A percentile compares a stretch with the other conserved stretches of the same genome.
Conservation (phyloP, 2,329 filamentous ascomycete species). For the Claviceps paspali region DNA sequence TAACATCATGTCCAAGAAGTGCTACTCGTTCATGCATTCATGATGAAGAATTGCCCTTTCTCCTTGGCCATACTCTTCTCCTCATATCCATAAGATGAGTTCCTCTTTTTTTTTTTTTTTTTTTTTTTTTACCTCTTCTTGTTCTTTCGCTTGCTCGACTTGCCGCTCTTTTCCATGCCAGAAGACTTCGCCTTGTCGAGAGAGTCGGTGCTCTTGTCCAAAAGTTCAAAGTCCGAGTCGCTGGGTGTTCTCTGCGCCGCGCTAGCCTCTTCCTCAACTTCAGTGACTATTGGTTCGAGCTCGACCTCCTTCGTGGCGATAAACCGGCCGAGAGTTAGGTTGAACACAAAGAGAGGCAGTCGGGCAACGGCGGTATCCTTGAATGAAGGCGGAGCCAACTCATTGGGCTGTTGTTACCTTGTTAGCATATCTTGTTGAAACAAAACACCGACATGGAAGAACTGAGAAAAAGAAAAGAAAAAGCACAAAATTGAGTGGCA, state of each 20-base stretch:
- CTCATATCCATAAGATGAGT: no score
- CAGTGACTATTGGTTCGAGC: conserved; percentile 22
- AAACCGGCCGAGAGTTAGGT: conserved; percentile 35
- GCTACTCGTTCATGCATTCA: no score
- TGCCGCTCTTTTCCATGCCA: conserved; percentile 26
- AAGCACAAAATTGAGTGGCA: background rate
- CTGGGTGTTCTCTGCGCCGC: conserved; percentile 35
- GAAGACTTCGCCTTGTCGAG: conserved; percentile 35
- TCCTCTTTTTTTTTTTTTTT: no score
- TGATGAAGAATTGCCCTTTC: background rate
- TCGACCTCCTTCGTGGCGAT: conserved; percentile 24
- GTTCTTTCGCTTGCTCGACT: conserved; percentile 7
- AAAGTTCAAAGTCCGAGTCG: conserved; percentile 47
- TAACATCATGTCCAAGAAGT: no score
- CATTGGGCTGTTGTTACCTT: conserved; percentile 44
- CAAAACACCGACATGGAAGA: no score
- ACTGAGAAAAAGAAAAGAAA: no score
- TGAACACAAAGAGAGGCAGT: conserved; percentile 60
- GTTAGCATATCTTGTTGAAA: conserved; percentile 11
- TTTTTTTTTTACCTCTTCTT: conserved; percentile 5
- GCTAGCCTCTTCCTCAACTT: conserved; percentile 32
- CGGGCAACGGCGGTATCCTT: conserved; percentile 70
- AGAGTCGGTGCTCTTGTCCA: conserved; percentile 45
- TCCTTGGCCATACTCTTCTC: background rate
- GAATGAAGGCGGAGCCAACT: conserved; percentile 63